Evolutionary conservation across 768 basidiomycete genomes (phyloP), one percentile per base, ranked within the genome.

Genomic region (Lactarius pseudohatsudake): DNA sequence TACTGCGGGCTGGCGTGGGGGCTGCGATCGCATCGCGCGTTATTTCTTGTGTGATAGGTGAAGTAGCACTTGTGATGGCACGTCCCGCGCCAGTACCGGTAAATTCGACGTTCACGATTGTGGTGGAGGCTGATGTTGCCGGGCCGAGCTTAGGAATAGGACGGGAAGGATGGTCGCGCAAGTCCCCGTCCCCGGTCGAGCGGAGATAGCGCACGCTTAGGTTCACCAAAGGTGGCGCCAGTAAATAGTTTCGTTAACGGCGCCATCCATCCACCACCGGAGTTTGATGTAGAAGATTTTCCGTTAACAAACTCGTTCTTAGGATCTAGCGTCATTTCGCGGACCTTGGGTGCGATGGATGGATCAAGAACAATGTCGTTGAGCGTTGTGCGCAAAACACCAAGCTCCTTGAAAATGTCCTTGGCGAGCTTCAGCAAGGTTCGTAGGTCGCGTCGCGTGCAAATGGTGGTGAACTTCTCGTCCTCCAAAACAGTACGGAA

Each of bases 51-150:
- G 50, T 2, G 30, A 36, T 28, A 28, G 59, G 58, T 40, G 75
- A 76, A 55, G 78, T 75, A 56, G 81, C 73, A 62, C 77, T 83
- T 26, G 83, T 81, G 62, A 85, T 78, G 8, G 85, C 83, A 66
- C 84, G 79, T n/a, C 86, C 83, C 15, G 82, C 79, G 11, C 85
- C 90, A 1, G 84, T 78, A 4, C 91, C 89, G 3, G 88, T 91
- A 76, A 98, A 98, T 79, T 97, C 96, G 64, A 99, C 96, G 65
- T 95, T 97, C 71, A 98, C 96, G 1, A 94, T 95, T 58, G 92
- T 96, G 2, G 91, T 82, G 26, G 92, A 92, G 11, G 97, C 93
- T 13, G 90, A 88, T 36, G 94, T 84, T 13, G 92, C 93, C 2
- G 96, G 90, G 0, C 86, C 85, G 32, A 90, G 82, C 75, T 98